Evolutionary conservation across 2,329 filamentous ascomycete genomes (phyloP), one percentile per base, ranked within the genome.

Genomic region (Penicillium sp.): DNA sequence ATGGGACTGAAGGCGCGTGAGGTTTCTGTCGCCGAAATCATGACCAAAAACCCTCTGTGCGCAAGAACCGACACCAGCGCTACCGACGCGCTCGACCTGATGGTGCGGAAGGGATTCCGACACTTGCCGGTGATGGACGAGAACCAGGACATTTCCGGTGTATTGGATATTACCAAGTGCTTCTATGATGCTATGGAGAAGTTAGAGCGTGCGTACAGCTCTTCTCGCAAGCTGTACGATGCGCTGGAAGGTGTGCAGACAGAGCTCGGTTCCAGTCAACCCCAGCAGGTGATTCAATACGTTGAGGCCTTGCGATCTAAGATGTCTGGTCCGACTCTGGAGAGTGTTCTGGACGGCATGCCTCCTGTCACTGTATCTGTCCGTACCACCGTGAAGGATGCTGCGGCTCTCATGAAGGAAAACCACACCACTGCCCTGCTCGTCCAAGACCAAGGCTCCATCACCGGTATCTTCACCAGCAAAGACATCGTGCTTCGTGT

Each of bases 181-280:
- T 99, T 99, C 76, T 99, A 99, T 77, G 94, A 99, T 77, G 94
- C 94, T 41, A 99, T 99, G 94, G 94, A 99, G 81, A 99, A 99
- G 81, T 80, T 99, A 56, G 94, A 99, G 80, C 88, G 94, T 48
- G 94, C 94, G 47, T 99, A 99, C 74, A 92, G 91, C 61, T 97
- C 94, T 14, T 99, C 94, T n/a, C 87, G 94, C 64, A 96, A 97
- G 76, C 83, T 99, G 21, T 97, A 99, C 74, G 94, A 97, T 79
- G 94, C 94, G 32, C 79, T 99, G 54, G 94, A 99, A 77, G 94
- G 94, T 74, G 94, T 99, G 3, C 94, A 99, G 77, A 96, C 93
- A 2, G 94, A 99, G 75, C 82, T 99, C 34, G 94, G 94, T 39
- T 89, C 93, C 48, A 96, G 89, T 70, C 94, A 99, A 74, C 94